Base-by-base conservation (phyloP, 1,284 basidiomycete genomes). In the Agaricales sp. region DNA sequence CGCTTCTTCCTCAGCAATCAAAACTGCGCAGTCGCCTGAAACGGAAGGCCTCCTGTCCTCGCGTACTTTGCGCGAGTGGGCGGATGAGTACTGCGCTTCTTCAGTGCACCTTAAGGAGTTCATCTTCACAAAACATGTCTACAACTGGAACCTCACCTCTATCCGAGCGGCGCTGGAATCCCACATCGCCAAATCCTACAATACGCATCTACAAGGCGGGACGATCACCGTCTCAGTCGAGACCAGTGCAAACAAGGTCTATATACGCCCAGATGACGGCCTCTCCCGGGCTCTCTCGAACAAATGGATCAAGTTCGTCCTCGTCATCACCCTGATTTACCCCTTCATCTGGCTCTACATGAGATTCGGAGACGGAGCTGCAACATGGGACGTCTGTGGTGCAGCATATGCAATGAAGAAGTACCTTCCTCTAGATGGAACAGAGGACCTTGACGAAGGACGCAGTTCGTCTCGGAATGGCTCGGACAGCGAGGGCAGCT, bases 61-160 rank as follows among this genome's bases (percentile, higher is more conserved):
- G 14, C 73, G 69, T 63, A 71, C 75, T 1, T 58, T 85, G 43
- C 69, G 78, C 16, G 68, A 77, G 49, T 87, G 85, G 85, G 82
- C 82, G 18, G 79, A 86, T 56, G 75, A 79, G 49, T 87, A 82
- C 57, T 82, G 78, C 48, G 66, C 71, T 6, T 81, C 79, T 58
- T 60, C 56, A 4, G 83, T 78, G 51, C 57, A 69, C 18, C 63
- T 87, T 50, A 87, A 86, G 60, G 78, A 82, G 59, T 82, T 87
- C 58, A 65, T 68, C 0, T 78, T 85, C 51, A 35, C 14, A 2
- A 48, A 77, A 76, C 58, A 70, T 13, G 61, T 82, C 19, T 81
- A 81, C 59, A 82, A 81, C 12, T 85, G 82, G 82, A 69, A 82
- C 55, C 60, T 74, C 25, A 63, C 63, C 18, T 68, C 67, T 11